Evolutionary conservation across 2,329 filamentous ascomycete genomes (phyloP).

Genomic region (Atkinsonella hypoxylon): DNA sequence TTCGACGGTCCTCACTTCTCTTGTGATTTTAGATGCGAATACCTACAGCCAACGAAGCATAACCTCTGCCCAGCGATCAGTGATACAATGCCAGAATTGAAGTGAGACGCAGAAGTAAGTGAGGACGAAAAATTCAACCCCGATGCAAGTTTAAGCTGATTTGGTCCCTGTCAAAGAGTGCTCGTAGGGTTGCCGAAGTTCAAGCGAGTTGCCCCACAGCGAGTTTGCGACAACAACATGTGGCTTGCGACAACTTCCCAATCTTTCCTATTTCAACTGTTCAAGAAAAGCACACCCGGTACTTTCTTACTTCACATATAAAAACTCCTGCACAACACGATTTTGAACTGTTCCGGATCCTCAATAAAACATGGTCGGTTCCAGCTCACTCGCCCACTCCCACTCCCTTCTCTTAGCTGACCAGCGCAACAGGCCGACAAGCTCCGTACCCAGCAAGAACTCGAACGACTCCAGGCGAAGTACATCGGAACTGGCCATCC

Average conservation of each 20-base stretch:
- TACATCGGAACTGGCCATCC: slow-evolving; percentile 94
- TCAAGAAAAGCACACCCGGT: neutral
- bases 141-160: too few relatives aligned
- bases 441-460: slow-evolving; percentile 92
- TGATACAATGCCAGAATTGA: too few relatives aligned
- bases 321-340: too few relatives aligned
- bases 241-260: too few relatives aligned
- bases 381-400: neutral
- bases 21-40: neutral
- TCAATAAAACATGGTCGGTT: neutral
- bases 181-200: slow-evolving; percentile 1
- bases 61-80: neutral
- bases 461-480: slow-evolving; percentile 90
- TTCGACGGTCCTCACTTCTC: neutral
- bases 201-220: slow-evolving; percentile 2
- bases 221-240: neutral
- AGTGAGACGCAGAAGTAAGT: too few relatives aligned
- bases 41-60: neutral
- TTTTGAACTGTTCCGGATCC: too few relatives aligned
- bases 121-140: too few relatives aligned
- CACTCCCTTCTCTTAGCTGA: neutral
- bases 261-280: too few relatives aligned
- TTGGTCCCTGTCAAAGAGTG: too few relatives aligned
- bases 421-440: slow-evolving; percentile 65
- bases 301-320: too few relatives aligned